Evolutionary conservation across 352 stramenopile genomes (phyloP).

Genomic region (Globisporangium irregulare): DNA sequence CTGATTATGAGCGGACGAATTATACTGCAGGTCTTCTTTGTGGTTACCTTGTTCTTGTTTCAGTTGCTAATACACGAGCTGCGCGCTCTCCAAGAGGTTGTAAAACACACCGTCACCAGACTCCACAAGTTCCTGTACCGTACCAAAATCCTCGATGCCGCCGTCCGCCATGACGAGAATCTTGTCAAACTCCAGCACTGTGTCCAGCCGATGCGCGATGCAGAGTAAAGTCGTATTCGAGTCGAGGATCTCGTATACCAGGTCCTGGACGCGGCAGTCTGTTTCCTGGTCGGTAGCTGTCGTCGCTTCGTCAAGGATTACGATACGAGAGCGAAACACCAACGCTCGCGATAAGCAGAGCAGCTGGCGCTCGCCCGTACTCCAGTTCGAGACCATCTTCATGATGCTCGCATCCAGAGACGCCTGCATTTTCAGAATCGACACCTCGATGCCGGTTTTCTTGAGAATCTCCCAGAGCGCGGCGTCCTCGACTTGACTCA

Average conservation of each 20-base stretch:
- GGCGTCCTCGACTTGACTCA: slow-evolving; percentile 62
- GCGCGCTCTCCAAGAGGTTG: slow-evolving; percentile 46
- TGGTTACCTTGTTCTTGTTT: background rate
- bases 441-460: slow-evolving; percentile 42
- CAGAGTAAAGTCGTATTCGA: slow-evolving; percentile 88
- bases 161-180: slow-evolving; percentile 85
- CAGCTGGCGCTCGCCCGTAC: slow-evolving; percentile 92
- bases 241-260: slow-evolving; percentile 86
- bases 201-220: slow-evolving; percentile 93
- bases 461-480: slow-evolving; percentile 42
- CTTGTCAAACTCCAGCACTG: slow-evolving; percentile 91
- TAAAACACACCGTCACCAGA: slow-evolving; percentile 39
- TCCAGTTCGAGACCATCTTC: slow-evolving; percentile 90
- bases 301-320: slow-evolving; percentile 96
- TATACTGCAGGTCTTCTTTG: background rate
- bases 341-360: slow-evolving; percentile 92
- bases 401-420: slow-evolving; percentile 30
- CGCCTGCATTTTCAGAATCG: slow-evolving; percentile 23
- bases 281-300: slow-evolving; percentile 69
- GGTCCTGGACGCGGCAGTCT: slow-evolving; percentile 60
- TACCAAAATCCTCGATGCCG: slow-evolving; percentile 49
- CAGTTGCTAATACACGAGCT: slow-evolving; percentile 23
- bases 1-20: background rate
- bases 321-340: slow-evolving; percentile 77
- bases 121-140: slow-evolving; percentile 36